Percentiles rank a stretch among this genome's conserved stretches.
Evolutionary conservation across 176 grass and related monocot species (phyloP).

Genomic region (Chrysopogon serrulatus): DNA sequence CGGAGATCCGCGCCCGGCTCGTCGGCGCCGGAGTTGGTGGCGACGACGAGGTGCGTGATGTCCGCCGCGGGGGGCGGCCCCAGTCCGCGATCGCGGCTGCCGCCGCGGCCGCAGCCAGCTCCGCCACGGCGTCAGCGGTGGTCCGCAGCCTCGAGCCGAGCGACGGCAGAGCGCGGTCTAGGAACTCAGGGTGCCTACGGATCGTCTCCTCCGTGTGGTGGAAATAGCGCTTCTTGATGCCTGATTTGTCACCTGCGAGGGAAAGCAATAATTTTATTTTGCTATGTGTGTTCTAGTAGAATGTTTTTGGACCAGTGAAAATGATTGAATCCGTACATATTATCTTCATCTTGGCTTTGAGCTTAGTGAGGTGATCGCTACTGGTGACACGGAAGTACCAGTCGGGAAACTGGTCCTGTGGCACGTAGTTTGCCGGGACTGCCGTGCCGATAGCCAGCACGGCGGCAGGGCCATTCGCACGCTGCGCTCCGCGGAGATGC

Average conservation of each 20-base stretch:
- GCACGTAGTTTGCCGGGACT: slow-evolving; percentile 33
- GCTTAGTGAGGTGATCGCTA: slow-evolving; percentile 47
- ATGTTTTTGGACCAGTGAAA: background rate
- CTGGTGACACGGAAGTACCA: slow-evolving; percentile 66
- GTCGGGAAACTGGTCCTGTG: slow-evolving; percentile 47
- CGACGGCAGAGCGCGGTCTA: slow-evolving; percentile 10
- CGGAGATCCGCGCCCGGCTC: slow-evolving; percentile 37
- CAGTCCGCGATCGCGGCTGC: slow-evolving; percentile 40
- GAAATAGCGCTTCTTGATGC: slow-evolving; percentile 38
- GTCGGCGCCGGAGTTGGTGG: slow-evolving; percentile 28
- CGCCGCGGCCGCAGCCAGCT: slow-evolving; percentile 31
- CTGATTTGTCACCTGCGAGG: background rate
- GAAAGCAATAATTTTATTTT: too few species aligned
- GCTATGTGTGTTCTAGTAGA: background rate
- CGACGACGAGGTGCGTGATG: slow-evolving; percentile 46
- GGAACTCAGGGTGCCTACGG: slow-evolving; percentile 13
- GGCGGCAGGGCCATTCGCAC: slow-evolving; percentile 35
- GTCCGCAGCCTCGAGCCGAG: slow-evolving; percentile 22
- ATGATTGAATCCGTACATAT: slow-evolving; percentile 31
- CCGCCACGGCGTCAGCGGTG: slow-evolving; percentile 13
- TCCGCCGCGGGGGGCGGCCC: slow-evolving; percentile 27
- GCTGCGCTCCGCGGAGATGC: background rate
- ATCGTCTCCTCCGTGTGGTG: slow-evolving; percentile 18
- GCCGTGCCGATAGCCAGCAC: slow-evolving; percentile 61
- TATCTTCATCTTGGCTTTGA: slow-evolving; percentile 58